These are phyloP conservation scores for Marasmius tenuissimus DNA, from an alignment of 1,284 basidiomycete genomes.

Conservation along the genomic window DNA sequence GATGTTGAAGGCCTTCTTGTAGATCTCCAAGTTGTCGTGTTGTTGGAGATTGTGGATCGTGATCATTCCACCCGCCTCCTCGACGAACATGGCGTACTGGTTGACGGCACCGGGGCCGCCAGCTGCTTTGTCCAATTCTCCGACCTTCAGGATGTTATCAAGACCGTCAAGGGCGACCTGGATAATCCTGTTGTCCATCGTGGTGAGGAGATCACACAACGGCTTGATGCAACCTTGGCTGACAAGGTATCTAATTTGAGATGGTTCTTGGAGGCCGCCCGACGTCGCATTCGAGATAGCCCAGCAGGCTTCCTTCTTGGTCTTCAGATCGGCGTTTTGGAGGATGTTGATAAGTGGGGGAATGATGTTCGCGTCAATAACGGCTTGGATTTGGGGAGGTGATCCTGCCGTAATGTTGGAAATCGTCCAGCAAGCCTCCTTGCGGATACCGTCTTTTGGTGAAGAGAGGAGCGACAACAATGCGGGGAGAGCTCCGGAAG, in stretches of 20 bases:
- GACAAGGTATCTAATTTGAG: constrained; percentile 98
- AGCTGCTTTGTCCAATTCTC: constrained; percentile 92
- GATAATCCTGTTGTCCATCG: constrained; percentile 99
- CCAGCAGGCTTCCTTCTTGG: constrained; percentile 99
- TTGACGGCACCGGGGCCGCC: constrained; percentile 85
- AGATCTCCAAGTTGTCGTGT: constrained; percentile 98
- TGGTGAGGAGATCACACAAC: constrained; percentile 91
- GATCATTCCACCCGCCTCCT: constrained; percentile 98
- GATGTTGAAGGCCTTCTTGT: constrained; percentile 99
- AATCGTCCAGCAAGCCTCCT: constrained; percentile 99
- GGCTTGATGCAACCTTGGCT: constrained; percentile 98
- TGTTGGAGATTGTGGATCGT: constrained; percentile 99
- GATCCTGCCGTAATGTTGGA: constrained; percentile 98
- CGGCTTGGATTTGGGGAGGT: constrained; percentile 92
- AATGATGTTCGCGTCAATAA: constrained; percentile 88
- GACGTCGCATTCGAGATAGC: constrained; percentile 99
- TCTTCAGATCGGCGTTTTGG: constrained; percentile 98
- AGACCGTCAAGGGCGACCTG: constrained; percentile 97
- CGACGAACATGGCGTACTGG: constrained; percentile 92
- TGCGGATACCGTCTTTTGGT: constrained; percentile 93
- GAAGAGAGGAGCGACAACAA: constrained; percentile 91
- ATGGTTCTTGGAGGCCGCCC: constrained; percentile 94
- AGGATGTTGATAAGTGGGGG: constrained; percentile 99
- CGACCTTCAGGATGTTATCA: constrained; percentile 98
- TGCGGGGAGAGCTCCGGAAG: constrained; percentile 92